Percentiles rank a stretch among this genome's conserved stretches.
phyloP scores from a whole-genome alignment of 495 filamentous ascomycete species.

The Cetradonia linearis region DNA sequence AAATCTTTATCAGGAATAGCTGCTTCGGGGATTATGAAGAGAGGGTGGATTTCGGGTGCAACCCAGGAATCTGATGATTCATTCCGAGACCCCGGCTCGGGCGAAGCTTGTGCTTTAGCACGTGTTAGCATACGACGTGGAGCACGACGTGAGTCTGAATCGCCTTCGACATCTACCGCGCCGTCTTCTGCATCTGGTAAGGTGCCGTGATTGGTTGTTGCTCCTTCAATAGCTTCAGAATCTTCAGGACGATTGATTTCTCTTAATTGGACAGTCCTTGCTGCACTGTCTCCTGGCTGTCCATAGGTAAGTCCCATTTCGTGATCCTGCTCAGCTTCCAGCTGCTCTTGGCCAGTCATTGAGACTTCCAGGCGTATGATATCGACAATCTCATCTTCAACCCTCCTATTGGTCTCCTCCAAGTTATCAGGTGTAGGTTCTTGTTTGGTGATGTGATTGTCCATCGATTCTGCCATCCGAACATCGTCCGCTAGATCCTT shows the following conservation, averaged over 20 bases:
- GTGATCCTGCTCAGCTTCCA: background rate
- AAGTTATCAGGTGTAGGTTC: background rate
- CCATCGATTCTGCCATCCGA: background rate
- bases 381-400: constrained; percentile 6
- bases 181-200: constrained; percentile 11
- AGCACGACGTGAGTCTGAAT: constrained; percentile 31
- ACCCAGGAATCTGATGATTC: constrained; percentile 39
- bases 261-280: background rate
- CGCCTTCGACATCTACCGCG: constrained; percentile 23
- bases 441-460: background rate
- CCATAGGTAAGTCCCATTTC: background rate
- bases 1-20: constrained; percentile 67
- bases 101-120: constrained; percentile 48
- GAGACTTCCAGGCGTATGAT: constrained; percentile 1
- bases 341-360: background rate
- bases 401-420: background rate
- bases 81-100: constrained; percentile 33
- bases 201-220: background rate
- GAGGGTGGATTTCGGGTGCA: constrained; percentile 59
- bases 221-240: background rate
- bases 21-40: constrained; percentile 65
- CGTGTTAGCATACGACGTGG: constrained; percentile 62
- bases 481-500: background rate
- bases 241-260: background rate
- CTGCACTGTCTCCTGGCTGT: background rate